Evolutionary conservation across 305 asterid species (phyloP).

Genomic region (Stenogyne calaminthoides): DNA sequence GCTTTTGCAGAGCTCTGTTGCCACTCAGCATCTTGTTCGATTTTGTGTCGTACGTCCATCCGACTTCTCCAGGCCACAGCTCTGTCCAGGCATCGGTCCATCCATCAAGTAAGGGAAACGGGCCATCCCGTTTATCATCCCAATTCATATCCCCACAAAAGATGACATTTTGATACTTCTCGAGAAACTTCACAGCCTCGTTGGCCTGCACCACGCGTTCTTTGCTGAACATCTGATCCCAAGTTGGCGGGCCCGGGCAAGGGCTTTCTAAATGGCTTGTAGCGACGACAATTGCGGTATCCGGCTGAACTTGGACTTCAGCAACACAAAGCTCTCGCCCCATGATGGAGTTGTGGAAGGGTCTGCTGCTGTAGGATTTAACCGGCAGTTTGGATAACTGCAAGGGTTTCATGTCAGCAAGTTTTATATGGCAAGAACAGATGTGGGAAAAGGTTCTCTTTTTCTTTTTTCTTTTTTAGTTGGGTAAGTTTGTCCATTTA

Average conservation of each 20-base stretch:
- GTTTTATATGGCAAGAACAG: not conserved
- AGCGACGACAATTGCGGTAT: constrained; percentile 55
- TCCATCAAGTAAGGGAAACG: constrained; percentile 65
- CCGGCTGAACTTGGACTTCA: constrained; percentile 54
- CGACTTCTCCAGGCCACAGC: constrained; percentile 69
- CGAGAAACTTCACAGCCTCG: constrained; percentile 67
- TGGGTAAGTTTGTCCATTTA: too few relatives aligned
- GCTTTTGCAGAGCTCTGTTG: constrained; percentile 62
- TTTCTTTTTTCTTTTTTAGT: too few relatives aligned
- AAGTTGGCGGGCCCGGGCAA: constrained; percentile 82
- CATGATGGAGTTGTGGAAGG: constrained; percentile 76
- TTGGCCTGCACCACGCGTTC: constrained; percentile 88
- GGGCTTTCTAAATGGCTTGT: constrained; percentile 98
- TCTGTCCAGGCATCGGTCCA: constrained; percentile 92
- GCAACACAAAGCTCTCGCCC: constrained; percentile 75
- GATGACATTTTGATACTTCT: constrained; percentile 57
- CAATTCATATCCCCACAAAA: constrained; percentile 98
- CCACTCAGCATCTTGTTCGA: constrained; percentile 86
- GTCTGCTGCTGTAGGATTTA: constrained; percentile 59
- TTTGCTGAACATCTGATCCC: constrained; percentile 93
- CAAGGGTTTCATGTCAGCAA: constrained; percentile 19
- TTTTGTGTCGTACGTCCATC: constrained; percentile 92
- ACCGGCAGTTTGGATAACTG: constrained; percentile 80
- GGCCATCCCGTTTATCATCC: constrained; percentile 87
- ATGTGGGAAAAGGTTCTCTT: too few relatives aligned